Percentiles rank a stretch among this genome's conserved stretches.
Evolutionary conservation across 2,329 filamentous ascomycete species (phyloP).

Genomic region (Xylaria sp.): DNA sequence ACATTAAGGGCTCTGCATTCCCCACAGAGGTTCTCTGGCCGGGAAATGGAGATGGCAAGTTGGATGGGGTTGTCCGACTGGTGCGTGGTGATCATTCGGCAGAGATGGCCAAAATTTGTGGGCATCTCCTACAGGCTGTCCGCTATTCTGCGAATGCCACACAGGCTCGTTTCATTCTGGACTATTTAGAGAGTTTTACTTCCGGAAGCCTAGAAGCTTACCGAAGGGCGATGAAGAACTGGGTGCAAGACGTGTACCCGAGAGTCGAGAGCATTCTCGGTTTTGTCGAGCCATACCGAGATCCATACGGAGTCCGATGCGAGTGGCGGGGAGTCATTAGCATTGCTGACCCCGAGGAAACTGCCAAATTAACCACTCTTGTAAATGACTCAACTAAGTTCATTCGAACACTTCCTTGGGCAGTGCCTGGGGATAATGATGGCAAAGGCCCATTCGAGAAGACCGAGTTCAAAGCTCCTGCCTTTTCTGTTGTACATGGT

Average conservation of each 20-base stretch:
- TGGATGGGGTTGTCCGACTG: neutral
- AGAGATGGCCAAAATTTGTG: conserved; percentile 59
- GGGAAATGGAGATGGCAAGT: neutral
- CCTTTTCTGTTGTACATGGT: conserved; percentile 78
- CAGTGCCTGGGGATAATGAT: conserved; percentile 53
- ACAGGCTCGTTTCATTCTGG: conserved; percentile 62
- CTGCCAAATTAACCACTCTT: conserved; percentile 66
- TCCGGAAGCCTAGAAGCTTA: conserved; percentile 66
- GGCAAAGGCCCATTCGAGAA: conserved; percentile 74
- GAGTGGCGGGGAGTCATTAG: conserved; percentile 71
- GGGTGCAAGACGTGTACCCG: conserved; percentile 68
- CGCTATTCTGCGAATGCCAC: conserved; percentile 59
- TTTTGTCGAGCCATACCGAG: conserved; percentile 67
- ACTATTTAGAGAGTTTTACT: conserved; percentile 66
- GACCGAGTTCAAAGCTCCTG: conserved; percentile 75
- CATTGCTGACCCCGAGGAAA: conserved; percentile 74
- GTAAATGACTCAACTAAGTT: conserved; percentile 72
- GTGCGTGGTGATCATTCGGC: conserved; percentile 44
- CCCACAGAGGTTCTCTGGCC: neutral
- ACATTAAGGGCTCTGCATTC: neutral
- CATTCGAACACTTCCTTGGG: conserved; percentile 76
- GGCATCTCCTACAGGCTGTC: conserved; percentile 46
- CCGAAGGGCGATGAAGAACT: conserved; percentile 65
- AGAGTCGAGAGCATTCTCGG: conserved; percentile 63
- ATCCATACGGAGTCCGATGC: conserved; percentile 67